Evolutionary conservation across 495 filamentous ascomycete genomes (phyloP).

Genomic region (Neurospora sp.): DNA sequence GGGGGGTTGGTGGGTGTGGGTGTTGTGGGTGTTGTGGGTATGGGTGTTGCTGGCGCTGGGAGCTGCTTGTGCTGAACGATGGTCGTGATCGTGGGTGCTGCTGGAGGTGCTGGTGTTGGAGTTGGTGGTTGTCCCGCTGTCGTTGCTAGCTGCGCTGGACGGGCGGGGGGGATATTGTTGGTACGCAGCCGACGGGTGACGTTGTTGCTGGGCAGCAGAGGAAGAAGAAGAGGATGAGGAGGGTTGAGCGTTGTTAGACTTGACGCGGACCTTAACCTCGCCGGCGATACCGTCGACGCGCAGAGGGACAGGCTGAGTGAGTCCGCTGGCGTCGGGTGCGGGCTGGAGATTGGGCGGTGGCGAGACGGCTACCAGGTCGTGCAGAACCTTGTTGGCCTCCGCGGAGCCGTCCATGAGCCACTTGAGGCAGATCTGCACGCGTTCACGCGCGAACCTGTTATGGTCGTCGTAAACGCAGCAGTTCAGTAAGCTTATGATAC

Average conservation of each 20-base stretch:
- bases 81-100: neutral
- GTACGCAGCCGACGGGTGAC: neutral
- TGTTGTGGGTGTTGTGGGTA: neutral
- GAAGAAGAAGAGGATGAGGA: neutral
- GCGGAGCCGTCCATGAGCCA: slow-evolving; percentile 78
- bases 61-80: neutral
- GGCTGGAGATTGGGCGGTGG: slow-evolving; percentile 20
- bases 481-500: slow-evolving; percentile 73
- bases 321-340: neutral
- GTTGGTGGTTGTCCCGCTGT: neutral
- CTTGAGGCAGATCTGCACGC: slow-evolving; percentile 82
- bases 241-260: neutral
- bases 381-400: slow-evolving; percentile 66
- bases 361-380: slow-evolving; percentile 41
- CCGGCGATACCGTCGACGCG: slow-evolving; percentile 35
- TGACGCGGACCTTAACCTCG: slow-evolving; percentile 34
- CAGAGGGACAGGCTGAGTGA: slow-evolving; percentile 15
- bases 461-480: slow-evolving; percentile 81
- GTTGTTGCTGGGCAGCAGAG: neutral
- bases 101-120: neutral
- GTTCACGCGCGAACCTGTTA: slow-evolving; percentile 84
- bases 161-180: neutral
- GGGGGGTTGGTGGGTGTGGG: neutral
- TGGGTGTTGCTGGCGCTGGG: neutral
- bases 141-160: neutral